Base-by-base conservation (phyloP, 2,329 filamentous ascomycete species). In the Pleoardoris graminearum region DNA sequence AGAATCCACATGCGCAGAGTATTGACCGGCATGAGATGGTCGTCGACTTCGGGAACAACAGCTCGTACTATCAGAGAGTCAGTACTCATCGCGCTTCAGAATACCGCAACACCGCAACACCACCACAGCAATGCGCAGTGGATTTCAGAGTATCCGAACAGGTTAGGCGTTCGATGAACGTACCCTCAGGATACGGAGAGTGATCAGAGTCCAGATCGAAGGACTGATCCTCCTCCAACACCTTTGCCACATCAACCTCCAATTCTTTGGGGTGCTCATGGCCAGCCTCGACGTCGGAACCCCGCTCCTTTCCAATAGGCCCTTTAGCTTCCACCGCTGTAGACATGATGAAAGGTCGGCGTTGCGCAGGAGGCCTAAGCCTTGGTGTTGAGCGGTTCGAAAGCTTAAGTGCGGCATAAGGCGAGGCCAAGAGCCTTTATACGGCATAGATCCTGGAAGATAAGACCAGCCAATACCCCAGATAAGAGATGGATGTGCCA, bases 1-100 rank as follows among this genome's bases (percentile, higher is more conserved):
- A 94, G 74, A 27, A 80, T 80, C 90, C 90, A 94, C 90, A 94
- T 94, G 48, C 90, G 89, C 29, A 90, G 90, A 4, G 90, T 93
- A 72, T 89, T 91, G 68, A 94, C 91, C 5, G 89, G 93, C n/a
- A 93, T 76, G 3, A 84, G 80, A 14, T 81, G 85, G 67, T 94
- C 85, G 74, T 94, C 90, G 25, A 84, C 86, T 3, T 89, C 85
- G 10, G 88, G 80, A 7, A 94, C 90, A 0, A 89, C 91, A 41
- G 90, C 90, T 50, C 90, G 85, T 29, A 94, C 90, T 35, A n/a
- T n/a, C n/a, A n/a, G n/a, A n/a, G n/a, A n/a, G n/a, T n/a, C n/a
- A n/a, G n/a, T n/a, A n/a, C n/a, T n/a, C n/a, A n/a, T n/a, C n/a
- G n/a, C n/a, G n/a, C n/a, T n/a, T n/a, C n/a, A n/a, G n/a, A n/a